phyloP scores from a whole-genome alignment of 257 asterid species.

The Gentiana macrophylla region DNA sequence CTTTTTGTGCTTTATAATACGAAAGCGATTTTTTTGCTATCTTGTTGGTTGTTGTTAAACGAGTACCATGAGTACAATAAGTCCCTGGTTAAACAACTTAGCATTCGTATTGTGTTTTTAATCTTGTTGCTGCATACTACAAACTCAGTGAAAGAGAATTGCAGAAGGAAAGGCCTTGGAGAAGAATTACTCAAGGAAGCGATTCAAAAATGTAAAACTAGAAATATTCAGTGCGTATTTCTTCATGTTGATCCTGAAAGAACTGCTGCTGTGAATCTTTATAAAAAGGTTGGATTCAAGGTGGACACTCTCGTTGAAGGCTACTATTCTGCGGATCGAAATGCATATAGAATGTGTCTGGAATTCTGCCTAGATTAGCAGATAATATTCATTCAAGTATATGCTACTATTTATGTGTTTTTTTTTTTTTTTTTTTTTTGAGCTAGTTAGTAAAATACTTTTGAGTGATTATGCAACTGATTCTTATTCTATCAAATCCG shows the following conservation, averaged over 20 bases:
- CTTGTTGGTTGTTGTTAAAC: too few relatives aligned
- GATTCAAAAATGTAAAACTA: slow-evolving; percentile 54
- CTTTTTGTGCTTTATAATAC: too few relatives aligned
- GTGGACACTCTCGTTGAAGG: slow-evolving; percentile 60
- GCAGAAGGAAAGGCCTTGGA: slow-evolving; percentile 60
- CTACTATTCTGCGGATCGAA: slow-evolving; percentile 63
- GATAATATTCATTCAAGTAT: neutral
- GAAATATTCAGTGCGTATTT: slow-evolving; percentile 55
- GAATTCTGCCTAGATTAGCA: slow-evolving; percentile 38
- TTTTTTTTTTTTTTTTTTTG: too few relatives aligned
- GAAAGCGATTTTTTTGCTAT: too few relatives aligned
- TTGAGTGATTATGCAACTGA: too few relatives aligned
- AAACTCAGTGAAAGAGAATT: slow-evolving; percentile 54
- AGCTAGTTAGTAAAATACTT: too few relatives aligned
- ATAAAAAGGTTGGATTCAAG: slow-evolving; percentile 65
- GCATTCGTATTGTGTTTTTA: neutral
- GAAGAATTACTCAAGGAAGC: slow-evolving; percentile 70
- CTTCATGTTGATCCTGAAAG: slow-evolving; percentile 89
- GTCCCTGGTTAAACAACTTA: too few relatives aligned
- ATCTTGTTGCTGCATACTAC: slow-evolving; percentile 2
- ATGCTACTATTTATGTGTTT: neutral
- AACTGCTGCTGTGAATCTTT: slow-evolving; percentile 55
- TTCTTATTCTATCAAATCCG: too few relatives aligned
- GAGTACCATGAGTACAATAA: too few relatives aligned
- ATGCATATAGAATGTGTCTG: slow-evolving; percentile 80